Conservation (phyloP, 192 early-diverging fungal species). For the Pecoramyces ruminantium region DNA sequence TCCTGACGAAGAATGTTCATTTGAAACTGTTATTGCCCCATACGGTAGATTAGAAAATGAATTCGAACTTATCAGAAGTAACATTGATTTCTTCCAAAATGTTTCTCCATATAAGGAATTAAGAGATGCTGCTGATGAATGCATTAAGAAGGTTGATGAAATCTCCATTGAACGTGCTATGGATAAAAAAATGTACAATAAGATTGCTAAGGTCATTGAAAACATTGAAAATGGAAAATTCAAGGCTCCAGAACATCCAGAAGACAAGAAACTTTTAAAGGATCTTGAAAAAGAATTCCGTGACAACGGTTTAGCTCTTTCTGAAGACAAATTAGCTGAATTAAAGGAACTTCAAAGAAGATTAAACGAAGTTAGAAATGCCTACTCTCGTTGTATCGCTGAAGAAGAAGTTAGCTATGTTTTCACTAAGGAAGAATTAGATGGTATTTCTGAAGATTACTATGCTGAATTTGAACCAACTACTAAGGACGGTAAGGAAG, state of each 20-base stretch:
- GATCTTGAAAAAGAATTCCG: conserved; percentile 44
- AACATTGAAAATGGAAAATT: conserved; percentile 3
- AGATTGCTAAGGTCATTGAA: conserved; percentile 4
- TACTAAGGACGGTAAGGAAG: conserved; percentile 35
- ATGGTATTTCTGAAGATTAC: conserved; percentile 56
- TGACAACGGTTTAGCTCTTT: conserved; percentile 52
- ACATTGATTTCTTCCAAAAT: conserved; percentile 9
- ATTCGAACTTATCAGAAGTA: neutral
- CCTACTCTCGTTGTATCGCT: conserved; percentile 16
- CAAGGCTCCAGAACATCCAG: conserved; percentile 13
- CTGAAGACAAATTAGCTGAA: conserved; percentile 31
- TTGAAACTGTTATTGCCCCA: neutral
- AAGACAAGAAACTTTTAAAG: conserved; percentile 49
- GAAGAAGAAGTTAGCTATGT: conserved; percentile 9
- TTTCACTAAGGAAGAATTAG: conserved; percentile 39
- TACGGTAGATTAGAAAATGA: neutral
- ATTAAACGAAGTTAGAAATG: neutral
- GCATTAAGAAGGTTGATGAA: conserved; percentile 7
- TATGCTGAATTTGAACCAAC: conserved; percentile 34
- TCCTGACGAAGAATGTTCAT: neutral
- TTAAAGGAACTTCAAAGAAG: conserved; percentile 37
- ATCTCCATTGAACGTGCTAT: conserved; percentile 14
- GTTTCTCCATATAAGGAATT: conserved; percentile 12
- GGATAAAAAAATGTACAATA: conserved; percentile 14
- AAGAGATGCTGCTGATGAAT: conserved; percentile 12